Percentiles rank a stretch among this genome's conserved stretches.
These are phyloP conservation scores for Lumnitzera racemosa DNA, from an alignment of 345 rosid genomes.

Conservation along the genomic window DNA sequence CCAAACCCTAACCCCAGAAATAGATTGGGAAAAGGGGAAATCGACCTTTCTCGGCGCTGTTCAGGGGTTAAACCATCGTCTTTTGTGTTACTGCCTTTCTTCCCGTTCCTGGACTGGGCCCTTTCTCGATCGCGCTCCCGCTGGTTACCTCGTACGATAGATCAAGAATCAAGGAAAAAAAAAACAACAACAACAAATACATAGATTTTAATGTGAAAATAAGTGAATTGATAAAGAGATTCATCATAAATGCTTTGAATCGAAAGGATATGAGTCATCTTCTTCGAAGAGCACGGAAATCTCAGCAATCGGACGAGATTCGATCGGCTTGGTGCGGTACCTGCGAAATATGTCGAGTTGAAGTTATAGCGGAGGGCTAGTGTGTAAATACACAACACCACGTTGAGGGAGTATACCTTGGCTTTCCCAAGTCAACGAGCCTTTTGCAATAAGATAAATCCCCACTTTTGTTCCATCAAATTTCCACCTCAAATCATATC, in stretches of 20 bases:
- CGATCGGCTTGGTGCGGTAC: no score
- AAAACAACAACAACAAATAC: background rate
- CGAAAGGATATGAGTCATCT: slow-evolving; percentile 29
- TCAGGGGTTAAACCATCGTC: slow-evolving; percentile 52
- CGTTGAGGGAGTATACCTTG: no score
- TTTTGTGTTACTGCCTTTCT: slow-evolving; percentile 19
- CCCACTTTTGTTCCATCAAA: no score
- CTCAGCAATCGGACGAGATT: no score
- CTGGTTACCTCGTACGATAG: slow-evolving; percentile 46
- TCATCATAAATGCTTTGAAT: background rate
- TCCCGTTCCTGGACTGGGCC: slow-evolving; percentile 26
- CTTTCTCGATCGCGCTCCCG: slow-evolving; percentile 52
- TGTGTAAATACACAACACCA: no score
- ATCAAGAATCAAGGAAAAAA: slow-evolving; percentile 17
- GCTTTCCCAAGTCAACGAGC: no score
- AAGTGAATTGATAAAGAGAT: background rate
- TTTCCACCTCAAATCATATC: no score
- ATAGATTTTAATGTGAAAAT: background rate
- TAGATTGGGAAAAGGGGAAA: background rate
- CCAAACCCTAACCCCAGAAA: background rate
- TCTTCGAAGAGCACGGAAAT: no score
- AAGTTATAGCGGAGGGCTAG: no score
- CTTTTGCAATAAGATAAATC: no score
- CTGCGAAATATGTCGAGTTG: no score
- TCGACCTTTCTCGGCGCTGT: slow-evolving; percentile 52